Percentiles rank a stretch among this genome's conserved stretches.
phyloP scores from a whole-genome alignment of 768 basidiomycete species.

The Tulasnella sp. region DNA sequence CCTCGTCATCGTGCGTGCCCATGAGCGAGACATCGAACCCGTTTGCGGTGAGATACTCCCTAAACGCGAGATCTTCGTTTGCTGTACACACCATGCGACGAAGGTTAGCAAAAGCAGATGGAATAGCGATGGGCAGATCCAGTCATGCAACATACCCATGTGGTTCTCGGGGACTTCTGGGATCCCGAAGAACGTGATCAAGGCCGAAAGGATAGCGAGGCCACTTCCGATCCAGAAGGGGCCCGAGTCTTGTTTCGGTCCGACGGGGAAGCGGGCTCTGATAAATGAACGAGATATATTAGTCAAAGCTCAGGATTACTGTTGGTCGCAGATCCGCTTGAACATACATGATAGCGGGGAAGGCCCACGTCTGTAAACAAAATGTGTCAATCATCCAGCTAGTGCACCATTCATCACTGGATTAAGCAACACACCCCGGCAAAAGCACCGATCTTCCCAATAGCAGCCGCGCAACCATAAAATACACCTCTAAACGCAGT shows the following conservation, averaged over 20 bases:
- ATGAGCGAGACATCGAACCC: slow-evolving; percentile 71
- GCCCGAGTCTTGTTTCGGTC: slow-evolving; percentile 57
- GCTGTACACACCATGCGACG: not conserved
- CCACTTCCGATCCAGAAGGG: slow-evolving; percentile 85
- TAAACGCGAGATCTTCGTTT: slow-evolving; percentile 44
- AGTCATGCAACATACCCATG: slow-evolving; percentile 14
- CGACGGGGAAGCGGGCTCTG: slow-evolving; percentile 3
- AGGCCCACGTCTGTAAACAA: slow-evolving; percentile 28
- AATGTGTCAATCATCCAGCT: too few relatives aligned
- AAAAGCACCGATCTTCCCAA: slow-evolving; percentile 70
- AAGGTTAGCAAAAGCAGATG: not conserved
- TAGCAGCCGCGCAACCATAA: slow-evolving; percentile 44
- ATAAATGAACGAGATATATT: not conserved
- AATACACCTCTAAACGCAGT: slow-evolving; percentile 80
- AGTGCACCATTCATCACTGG: too few relatives aligned
- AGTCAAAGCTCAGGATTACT: too few relatives aligned
- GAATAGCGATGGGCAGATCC: not conserved
- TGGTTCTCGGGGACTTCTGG: slow-evolving; percentile 59
- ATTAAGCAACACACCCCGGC: slow-evolving; percentile 62
- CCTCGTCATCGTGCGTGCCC: slow-evolving; percentile 39
- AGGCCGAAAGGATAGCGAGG: slow-evolving; percentile 68
- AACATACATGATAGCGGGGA: slow-evolving; percentile 18
- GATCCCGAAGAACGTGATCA: slow-evolving; percentile 63
- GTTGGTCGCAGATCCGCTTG: too few relatives aligned
- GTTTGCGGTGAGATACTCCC: slow-evolving; percentile 63